Evolutionary conservation across 2,329 filamentous ascomycete species (phyloP).

Genomic region (Chrysoporthe puriensis): DNA sequence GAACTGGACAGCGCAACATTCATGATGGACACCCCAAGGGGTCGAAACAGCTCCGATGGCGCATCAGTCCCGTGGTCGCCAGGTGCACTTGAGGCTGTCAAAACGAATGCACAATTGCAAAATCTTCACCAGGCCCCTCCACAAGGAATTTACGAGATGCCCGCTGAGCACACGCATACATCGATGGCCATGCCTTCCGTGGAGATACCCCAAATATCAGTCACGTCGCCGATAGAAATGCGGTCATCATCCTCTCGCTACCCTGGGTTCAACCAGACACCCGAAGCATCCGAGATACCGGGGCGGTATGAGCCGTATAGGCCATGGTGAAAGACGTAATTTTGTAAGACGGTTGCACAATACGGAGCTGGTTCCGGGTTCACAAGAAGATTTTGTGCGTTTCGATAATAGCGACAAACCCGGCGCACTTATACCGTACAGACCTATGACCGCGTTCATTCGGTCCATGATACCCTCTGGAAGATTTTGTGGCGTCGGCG

Average conservation of each 20-base stretch:
- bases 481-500: neutral
- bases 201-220: conserved; percentile 35
- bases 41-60: conserved; percentile 13
- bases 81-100: conserved; percentile 18
- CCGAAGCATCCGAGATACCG: conserved; percentile 10
- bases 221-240: conserved; percentile 16
- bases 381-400: neutral
- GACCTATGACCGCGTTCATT: neutral
- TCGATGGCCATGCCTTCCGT: conserved; percentile 25
- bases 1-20: conserved; percentile 20
- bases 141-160: conserved; percentile 28
- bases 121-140: conserved; percentile 29
- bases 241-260: conserved; percentile 18
- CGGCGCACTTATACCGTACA: neutral
- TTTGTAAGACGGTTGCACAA: neutral
- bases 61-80: conserved; percentile 25
- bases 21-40: neutral
- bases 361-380: neutral
- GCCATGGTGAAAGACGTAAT: neutral
- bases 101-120: neutral
- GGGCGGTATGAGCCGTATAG: conserved; percentile 23
- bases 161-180: conserved; percentile 11
- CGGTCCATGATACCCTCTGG: neutral
- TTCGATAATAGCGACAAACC: neutral
- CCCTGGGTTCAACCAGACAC: conserved; percentile 10